phyloP scores from a whole-genome alignment of 208 protist species.

The Strigomonas culicis region DNA sequence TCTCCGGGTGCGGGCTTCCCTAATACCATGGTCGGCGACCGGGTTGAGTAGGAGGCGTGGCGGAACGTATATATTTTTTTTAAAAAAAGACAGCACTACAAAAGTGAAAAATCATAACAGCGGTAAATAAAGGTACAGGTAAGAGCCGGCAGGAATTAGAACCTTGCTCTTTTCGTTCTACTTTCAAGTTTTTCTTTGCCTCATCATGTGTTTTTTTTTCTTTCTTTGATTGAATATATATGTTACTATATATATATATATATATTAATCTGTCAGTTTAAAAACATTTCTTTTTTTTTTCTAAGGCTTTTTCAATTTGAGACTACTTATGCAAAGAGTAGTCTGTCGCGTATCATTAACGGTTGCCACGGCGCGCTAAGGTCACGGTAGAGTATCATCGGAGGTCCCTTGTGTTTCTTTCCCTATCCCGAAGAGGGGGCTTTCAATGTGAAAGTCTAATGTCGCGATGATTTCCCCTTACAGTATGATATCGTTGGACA shows the following conservation, averaged over 20 bases:
- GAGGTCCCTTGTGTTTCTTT: no score
- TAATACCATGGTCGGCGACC: slow-evolving; percentile 34
- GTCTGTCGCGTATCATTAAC: no score
- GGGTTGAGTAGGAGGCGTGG: background rate
- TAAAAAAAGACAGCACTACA: background rate
- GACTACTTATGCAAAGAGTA: no score
- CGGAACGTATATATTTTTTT: background rate
- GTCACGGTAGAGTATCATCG: no score
- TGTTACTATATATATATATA: slow-evolving; percentile 11
- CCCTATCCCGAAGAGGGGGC: no score
- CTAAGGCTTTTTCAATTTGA: background rate
- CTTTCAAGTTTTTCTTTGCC: slow-evolving; percentile 3
- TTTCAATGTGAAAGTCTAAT: no score
- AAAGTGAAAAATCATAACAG: background rate
- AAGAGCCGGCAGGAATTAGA: no score
- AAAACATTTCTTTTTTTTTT: slow-evolving; percentile 10
- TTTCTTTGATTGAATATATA: slow-evolving; percentile 8
- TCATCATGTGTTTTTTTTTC: slow-evolving; percentile 17
- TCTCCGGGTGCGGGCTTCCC: slow-evolving; percentile 46
- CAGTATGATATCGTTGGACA: no score
- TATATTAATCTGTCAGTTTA: background rate
- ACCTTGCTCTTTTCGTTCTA: slow-evolving; percentile 4
- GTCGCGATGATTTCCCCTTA: no score
- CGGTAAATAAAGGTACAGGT: background rate
- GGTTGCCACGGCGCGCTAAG: no score